Base-by-base conservation (phyloP, 2,329 filamentous ascomycete species). In the Fusarium clavum region DNA sequence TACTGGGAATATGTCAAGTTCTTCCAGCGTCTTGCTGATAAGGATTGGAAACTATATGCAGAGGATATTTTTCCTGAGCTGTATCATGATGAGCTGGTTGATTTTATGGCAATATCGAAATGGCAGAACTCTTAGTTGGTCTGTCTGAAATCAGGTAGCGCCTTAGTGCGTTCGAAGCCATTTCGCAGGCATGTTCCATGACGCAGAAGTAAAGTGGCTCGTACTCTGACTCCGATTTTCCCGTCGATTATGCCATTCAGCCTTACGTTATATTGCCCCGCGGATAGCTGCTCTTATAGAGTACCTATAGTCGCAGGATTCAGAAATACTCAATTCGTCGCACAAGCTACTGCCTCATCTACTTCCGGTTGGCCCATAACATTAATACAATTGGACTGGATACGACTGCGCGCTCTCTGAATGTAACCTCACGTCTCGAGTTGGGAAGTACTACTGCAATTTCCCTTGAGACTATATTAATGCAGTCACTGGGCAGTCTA, bases 261-360 rank as follows among this genome's bases (percentile, higher is more conserved):
- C 34, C 18, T 3, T 38, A 6, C 34, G 34, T 38, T 38, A 12
- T 38, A 38, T 38, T 1, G 10, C 34, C 34, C 6, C 6, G 6
- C 10, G 18, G 13, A 1, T n/a, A 38, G 18, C 18, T 12, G 34
- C 34, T 12, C 0, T 11, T 38, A 4, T n/a, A 9, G 16, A 11
- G 5, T 38, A 38, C 5, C 1, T 38, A 38, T 9, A 11, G 5
- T 38, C 9, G 5, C 16, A 11, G 32, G 5, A 0, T 2, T 18
- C 9, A 38, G 32, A 38, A 11, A 3, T 18, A 38, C 32, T 8
- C 16, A 7, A n/a, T 11, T 6, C 6, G 9, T 38, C 5, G 9
- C 34, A 38, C 34, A 0, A 6, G 18, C 1, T 6, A 38, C 18
- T n/a, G 1, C 34, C 34, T 38, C 34, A 0, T 4, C 1, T 11